Base-by-base conservation (phyloP, 129 eudicot species). In the Escallonia herrerae region DNA sequence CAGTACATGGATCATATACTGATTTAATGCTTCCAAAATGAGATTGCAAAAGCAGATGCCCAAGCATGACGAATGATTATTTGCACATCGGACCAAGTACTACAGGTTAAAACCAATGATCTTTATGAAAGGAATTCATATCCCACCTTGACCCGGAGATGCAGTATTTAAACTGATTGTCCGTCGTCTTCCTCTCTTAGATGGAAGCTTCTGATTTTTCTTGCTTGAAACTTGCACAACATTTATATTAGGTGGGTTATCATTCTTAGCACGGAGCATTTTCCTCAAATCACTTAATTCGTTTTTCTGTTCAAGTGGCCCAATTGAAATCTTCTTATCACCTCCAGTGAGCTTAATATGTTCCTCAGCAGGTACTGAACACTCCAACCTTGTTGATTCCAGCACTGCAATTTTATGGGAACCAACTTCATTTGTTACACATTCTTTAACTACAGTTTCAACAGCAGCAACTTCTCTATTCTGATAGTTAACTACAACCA, bases 131-230 rank as follows among this genome's bases (percentile, higher is more conserved):
- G 15, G 54, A 56, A 47, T 9, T 64, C 37, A 22, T 22, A 40
- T 3, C 53, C 68, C 67, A 86, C 95, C 95, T 71, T 68, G 71
- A 68, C 43, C 44, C 53, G 64, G 40, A 74, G 79, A 56, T 41
- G 39, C 68, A 33, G 43, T 33, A 56, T 59, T 80, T 44, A 72
- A 49, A 71, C 69, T 73, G 52, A 63, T 51, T 10, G 58, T 68
- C 50, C 74, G 82, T 13, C 75, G 64, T 63, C 55, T 66, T 62
- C 79, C 91, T 77, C 80, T 72, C 54, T 68, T 77, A 2, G 56
- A 38, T 63, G 76, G 43, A 46, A 3, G 62, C 57, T 15, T 61
- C 40, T 74, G 71, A 46, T 11, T 63, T 66, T 57, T 63, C 47
- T 57, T 62, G 40, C 43, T 58, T 64, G 62, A 65, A 71, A 56